Evolutionary conservation across 352 stramenopile genomes (phyloP), one percentile per base, ranked within the genome.

Genomic region (Globisporangium cederbergense): DNA sequence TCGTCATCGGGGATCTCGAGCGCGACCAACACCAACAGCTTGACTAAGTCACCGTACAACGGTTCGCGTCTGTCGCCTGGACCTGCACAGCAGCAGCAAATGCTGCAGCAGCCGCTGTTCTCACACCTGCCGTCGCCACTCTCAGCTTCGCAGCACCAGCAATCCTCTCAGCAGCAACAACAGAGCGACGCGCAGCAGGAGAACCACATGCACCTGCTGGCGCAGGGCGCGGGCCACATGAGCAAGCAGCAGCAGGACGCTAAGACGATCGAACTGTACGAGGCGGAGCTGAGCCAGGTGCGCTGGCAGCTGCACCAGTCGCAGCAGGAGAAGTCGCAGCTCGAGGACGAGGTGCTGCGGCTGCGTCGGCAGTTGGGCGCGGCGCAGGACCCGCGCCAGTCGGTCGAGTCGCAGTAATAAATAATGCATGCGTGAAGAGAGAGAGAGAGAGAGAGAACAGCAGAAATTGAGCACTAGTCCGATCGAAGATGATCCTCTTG

Each of bases 181-280:
- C 0, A 71, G 30, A 47, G 43, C 56, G 49, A 42, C 30, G 42
- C 42, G 13, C 42, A 46, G 42, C 42, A 73, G 47, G 71, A 85
- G 58, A 85, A 75, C 62, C 79, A 79, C 67, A 91, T 89, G 82
- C 82, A 91, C 57, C 50, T 91, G 62, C 66, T 91, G 14, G 78
- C 74, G 5, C 76, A 89, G 64, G 75, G 79, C 22, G 78, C 80
- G 0, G 78, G 78, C 3, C 79, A 86, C 32, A 49, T 89, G 64
- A 91, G 79, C 72, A 81, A 89, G 64, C 79, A 90, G 57, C 70
- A 86, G 52, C 62, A 72, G 42, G 68, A 78, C 42, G 67, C 52
- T 38, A 75, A 78, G 68, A 83, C 67, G 36, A 34, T 75, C 3
- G 82, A 87, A n/a, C 52, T 64, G 66, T 90, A 87, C 63, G 77